A percentile compares a stretch with the other conserved stretches of the same genome.
Conservation (phyloP, 2,329 filamentous ascomycete species). For the Alternaria gansuensis region DNA sequence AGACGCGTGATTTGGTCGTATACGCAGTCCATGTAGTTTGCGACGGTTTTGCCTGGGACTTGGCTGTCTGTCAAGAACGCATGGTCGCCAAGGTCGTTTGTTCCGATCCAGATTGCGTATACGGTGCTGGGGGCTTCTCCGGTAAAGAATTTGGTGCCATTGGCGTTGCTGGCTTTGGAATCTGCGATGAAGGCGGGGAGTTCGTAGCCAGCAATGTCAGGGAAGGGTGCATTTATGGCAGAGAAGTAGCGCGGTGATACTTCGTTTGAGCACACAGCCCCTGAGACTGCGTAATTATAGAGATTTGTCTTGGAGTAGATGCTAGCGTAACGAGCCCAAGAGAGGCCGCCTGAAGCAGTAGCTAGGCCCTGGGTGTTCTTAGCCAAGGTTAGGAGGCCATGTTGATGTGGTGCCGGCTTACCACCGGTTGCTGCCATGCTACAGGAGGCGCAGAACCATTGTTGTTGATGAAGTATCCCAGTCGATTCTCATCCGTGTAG, state of each 20-base stretch:
- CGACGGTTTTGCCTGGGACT: constrained; percentile 65
- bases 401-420: constrained; percentile 31
- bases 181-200: constrained; percentile 60
- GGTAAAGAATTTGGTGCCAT: constrained; percentile 56
- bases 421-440: constrained; percentile 63
- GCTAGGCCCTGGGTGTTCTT: constrained; percentile 51
- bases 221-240: constrained; percentile 64
- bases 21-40: constrained; percentile 73
- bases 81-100: constrained; percentile 75
- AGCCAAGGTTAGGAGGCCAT: constrained; percentile 2
- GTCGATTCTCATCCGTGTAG: constrained; percentile 76
- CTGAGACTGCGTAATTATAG: constrained; percentile 75
- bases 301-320: constrained; percentile 64
- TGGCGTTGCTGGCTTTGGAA: constrained; percentile 42
- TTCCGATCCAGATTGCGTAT: constrained; percentile 82
- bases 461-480: constrained; percentile 68
- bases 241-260: constrained; percentile 66
- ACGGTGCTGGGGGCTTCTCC: constrained; percentile 68
- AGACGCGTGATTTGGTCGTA: constrained; percentile 70
- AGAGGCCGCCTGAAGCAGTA: constrained; percentile 71
- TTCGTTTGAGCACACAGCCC: constrained; percentile 76
- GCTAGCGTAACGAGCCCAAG: constrained; percentile 74
- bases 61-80: constrained; percentile 74
- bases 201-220: constrained; percentile 62
- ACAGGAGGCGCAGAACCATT: constrained; percentile 68